These are phyloP conservation scores for Lolium rigidum DNA, from an alignment of 176 grass and related monocot species.

Conservation along the genomic window DNA sequence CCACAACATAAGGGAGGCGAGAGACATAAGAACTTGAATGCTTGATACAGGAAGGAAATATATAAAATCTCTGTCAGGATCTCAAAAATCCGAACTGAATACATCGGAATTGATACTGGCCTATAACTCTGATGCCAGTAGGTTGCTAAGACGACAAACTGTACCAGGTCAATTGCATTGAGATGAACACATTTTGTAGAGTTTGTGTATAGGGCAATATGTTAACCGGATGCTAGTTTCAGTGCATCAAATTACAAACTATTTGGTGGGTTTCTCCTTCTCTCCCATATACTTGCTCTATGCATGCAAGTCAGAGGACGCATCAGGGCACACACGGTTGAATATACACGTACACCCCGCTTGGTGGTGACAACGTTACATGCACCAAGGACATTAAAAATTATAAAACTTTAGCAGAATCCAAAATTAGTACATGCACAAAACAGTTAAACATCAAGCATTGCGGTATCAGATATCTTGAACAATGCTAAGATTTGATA, in stretches of 20 bases:
- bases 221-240: background rate
- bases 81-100: too few species aligned
- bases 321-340: background rate
- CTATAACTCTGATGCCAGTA: too few species aligned
- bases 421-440: background rate
- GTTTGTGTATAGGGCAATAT: too few species aligned
- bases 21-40: too few species aligned
- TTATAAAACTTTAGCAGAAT: background rate
- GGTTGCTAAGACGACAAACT: too few species aligned
- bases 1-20: too few species aligned
- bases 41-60: too few species aligned
- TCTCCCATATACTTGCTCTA: background rate
- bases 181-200: too few species aligned
- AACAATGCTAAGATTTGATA: background rate
- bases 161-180: too few species aligned
- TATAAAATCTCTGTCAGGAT: too few species aligned
- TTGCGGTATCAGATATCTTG: constrained; percentile 9
- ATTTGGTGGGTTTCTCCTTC: background rate
- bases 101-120: too few species aligned
- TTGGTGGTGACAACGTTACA: background rate
- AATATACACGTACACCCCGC: background rate
- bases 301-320: background rate
- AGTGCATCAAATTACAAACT: background rate
- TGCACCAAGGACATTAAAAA: background rate
- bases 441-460: background rate